A percentile compares a stretch with the other conserved stretches of the same genome.
Evolutionary conservation across 1,284 basidiomycete species (phyloP).

Genomic region (Schizophyllum amplum): DNA sequence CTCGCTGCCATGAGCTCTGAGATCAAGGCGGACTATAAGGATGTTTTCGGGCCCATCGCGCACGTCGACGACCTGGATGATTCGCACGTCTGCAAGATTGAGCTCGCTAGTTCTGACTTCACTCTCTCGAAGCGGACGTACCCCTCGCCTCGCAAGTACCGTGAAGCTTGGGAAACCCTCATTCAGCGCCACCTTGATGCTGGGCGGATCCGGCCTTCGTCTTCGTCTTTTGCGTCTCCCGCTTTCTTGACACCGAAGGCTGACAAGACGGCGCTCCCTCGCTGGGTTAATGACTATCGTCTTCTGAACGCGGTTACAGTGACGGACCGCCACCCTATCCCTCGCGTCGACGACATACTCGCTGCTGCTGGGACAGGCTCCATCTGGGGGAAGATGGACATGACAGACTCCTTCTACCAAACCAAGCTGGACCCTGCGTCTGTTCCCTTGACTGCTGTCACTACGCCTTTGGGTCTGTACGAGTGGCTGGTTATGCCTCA

Average conservation of each 20-base stretch:
- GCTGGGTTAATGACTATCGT: conserved; percentile 12
- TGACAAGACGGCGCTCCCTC: conserved; percentile 4
- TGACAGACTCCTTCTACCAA: no score
- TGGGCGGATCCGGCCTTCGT: no score
- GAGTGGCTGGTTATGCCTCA: conserved; percentile 37
- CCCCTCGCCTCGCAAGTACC: conserved; percentile 4
- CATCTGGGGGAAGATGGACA: no score
- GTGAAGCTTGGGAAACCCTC: conserved; percentile 6
- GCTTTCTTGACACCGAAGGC: no score
- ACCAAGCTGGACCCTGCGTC: conserved; percentile 27
- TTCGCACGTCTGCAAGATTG: conserved; percentile 10
- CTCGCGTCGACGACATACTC: no score
- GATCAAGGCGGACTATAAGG: conserved; percentile 5
- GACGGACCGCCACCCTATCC: conserved; percentile 18
- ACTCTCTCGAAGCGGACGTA: conserved; percentile 1
- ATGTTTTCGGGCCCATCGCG: conserved; percentile 12
- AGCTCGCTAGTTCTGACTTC: conserved; percentile 8
- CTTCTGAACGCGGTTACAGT: conserved; percentile 9
- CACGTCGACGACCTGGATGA: conserved; percentile 9
- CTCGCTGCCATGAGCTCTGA: conserved; percentile 3
- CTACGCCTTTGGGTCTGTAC: conserved; percentile 28
- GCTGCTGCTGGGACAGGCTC: no score
- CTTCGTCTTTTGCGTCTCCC: no score
- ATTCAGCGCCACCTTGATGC: no score
- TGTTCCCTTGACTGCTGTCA: conserved; percentile 27